Evolutionary conservation across 1,284 basidiomycete species (phyloP).

Genomic region (Moniliella sp.): DNA sequence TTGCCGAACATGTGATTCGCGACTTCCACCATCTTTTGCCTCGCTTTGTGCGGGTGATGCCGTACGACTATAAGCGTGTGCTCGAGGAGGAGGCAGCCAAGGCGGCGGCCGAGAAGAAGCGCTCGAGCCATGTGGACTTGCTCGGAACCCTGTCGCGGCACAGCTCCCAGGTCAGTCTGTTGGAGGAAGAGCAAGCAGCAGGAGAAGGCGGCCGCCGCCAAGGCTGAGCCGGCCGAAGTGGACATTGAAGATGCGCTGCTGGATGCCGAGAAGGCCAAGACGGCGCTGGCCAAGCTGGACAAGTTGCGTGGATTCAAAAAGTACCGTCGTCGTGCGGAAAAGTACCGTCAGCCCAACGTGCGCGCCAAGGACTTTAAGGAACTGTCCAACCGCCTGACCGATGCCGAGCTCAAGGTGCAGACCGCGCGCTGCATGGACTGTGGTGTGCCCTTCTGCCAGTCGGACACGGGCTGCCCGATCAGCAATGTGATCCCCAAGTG

Average conservation of each 20-base stretch:
- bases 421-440: slow-evolving; percentile 32
- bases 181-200: slow-evolving; percentile 9
- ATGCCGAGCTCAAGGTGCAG: slow-evolving; percentile 30
- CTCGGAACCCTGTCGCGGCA: slow-evolving; percentile 26
- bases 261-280: slow-evolving; percentile 24
- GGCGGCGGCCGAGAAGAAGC: slow-evolving; percentile 29
- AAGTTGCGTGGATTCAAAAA: slow-evolving; percentile 31
- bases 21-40: slow-evolving; percentile 28
- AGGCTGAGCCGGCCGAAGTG: slow-evolving; percentile 19
- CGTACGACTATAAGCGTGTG: slow-evolving; percentile 28
- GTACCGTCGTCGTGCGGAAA: slow-evolving; percentile 28
- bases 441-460: slow-evolving; percentile 31
- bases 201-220: slow-evolving; percentile 10
- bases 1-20: slow-evolving; percentile 25
- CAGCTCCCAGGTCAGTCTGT: slow-evolving; percentile 22
- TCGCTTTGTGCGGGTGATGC: slow-evolving; percentile 29
- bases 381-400: slow-evolving; percentile 22
- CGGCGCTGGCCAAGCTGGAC: slow-evolving; percentile 24
- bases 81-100: slow-evolving; percentile 29
- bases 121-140: slow-evolving; percentile 28
- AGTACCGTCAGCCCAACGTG: slow-evolving; percentile 22
- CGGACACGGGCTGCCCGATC: slow-evolving; percentile 28
- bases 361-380: slow-evolving; percentile 29
- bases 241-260: slow-evolving; percentile 30
- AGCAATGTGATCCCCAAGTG: slow-evolving; percentile 30